Base-by-base conservation (phyloP, 208 protist genomes). In the Leishmania lainsoni region DNA sequence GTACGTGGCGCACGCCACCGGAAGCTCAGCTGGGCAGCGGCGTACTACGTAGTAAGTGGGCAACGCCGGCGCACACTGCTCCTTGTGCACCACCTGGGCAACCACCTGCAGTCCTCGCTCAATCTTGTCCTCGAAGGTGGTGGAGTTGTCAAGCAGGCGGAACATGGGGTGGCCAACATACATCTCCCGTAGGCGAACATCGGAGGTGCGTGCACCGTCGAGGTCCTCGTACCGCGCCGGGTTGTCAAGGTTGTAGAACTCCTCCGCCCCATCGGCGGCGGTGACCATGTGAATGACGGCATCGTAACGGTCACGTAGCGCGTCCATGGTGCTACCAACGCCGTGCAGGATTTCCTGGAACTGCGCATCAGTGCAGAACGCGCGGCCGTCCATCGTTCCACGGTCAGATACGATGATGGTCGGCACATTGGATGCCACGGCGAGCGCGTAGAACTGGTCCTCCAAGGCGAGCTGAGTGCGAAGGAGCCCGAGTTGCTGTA, bases 251-350 rank as follows among this genome's bases (percentile, higher is more conserved):
- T 90, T 94, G 90, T 97, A 97, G 81, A 87, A 96, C 68, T 84
- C 84, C 81, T 90, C 89, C 2, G 94, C 94, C 0, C 94, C 94
- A 73, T 84, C 76, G 42, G 94, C 92, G 14, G 93, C 86, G 9
- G 93, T 95, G 29, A 97, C 91, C 81, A 97, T 86, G 84, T 97
- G 94, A 35, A 96, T 80, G 51, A 97, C 94, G 49, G 90, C 90
- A 78, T 96, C 93, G 81, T 97, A 97, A 68, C 93, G 91, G 74
- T 97, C 91, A 0, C 94, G 87, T 74, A 97, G 85, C n/a, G 70
- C 80, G 20, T 94, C 89, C 17, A 92, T 22, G 10, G 87, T 90
- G 69, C 81, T 85, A 56, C 86, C 91, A 1, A 91, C 63, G 0
- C 74, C 77, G 22, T 72, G 70, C 54, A 95, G 66, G 63, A 97